Evolutionary conservation across 1,284 basidiomycete species (phyloP).

Genomic region (Ustilago cynodontis): DNA sequence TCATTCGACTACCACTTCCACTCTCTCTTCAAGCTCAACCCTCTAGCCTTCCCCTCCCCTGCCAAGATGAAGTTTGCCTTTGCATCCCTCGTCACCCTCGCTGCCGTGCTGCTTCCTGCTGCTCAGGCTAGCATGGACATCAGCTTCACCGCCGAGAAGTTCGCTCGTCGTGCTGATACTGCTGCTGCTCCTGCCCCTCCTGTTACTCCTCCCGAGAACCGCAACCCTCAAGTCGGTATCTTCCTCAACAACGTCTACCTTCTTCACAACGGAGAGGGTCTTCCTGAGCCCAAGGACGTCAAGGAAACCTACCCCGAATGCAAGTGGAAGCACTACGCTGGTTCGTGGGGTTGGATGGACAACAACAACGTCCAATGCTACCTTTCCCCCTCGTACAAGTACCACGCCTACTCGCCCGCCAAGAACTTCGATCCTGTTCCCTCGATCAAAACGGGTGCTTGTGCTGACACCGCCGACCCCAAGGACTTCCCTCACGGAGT

Average conservation of each 20-base stretch:
- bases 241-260: slow-evolving; percentile 22
- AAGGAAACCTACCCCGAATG: slow-evolving; percentile 17
- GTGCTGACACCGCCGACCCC: slow-evolving; percentile 24
- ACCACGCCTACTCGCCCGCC: slow-evolving; percentile 35
- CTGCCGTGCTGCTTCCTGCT: slow-evolving; percentile 36
- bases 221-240: slow-evolving; percentile 26
- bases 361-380: slow-evolving; percentile 40
- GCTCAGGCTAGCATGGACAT: slow-evolving; percentile 28
- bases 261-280: slow-evolving; percentile 2
- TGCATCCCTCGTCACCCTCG: slow-evolving; percentile 25
- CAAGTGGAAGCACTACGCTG: slow-evolving; percentile 24
- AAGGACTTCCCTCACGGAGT: slow-evolving; percentile 12
- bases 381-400: slow-evolving; percentile 34
- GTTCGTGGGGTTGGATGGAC: slow-evolving; percentile 24
- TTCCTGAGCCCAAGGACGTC: slow-evolving; percentile 31
- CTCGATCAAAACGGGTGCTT: slow-evolving; percentile 15
- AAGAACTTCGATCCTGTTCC: slow-evolving; percentile 8
- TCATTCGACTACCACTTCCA: background rate
- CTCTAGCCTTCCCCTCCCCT: background rate
- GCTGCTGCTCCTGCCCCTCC: background rate
- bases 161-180: slow-evolving; percentile 22
- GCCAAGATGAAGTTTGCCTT: slow-evolving; percentile 44
- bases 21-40: background rate
- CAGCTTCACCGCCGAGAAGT: slow-evolving; percentile 21
- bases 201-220: background rate